Conservation (phyloP, 2,329 filamentous ascomycete genomes). For the Xylaria multiplex region DNA sequence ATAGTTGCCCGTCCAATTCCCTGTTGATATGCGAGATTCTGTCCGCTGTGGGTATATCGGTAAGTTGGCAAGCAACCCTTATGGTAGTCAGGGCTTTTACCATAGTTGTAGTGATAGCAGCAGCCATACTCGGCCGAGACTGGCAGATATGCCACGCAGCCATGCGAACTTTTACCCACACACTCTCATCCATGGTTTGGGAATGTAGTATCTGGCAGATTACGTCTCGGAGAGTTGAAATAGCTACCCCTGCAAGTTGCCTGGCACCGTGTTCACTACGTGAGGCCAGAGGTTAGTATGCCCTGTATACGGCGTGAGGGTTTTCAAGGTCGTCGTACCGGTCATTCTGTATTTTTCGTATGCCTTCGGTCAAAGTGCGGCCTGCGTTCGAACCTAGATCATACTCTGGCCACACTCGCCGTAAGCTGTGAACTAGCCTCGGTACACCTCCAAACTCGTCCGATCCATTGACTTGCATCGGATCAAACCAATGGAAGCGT, state of each 20-base stretch:
- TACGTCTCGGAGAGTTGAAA: conserved; percentile 61
- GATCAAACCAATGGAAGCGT: conserved; percentile 66
- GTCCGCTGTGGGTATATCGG: conserved; percentile 39
- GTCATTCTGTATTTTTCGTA: conserved; percentile 63
- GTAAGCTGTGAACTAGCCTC: conserved; percentile 65
- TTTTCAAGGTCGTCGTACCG: conserved; percentile 48
- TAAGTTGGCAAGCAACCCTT: conserved; percentile 39
- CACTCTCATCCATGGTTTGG: conserved; percentile 50
- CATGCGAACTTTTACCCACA: conserved; percentile 67
- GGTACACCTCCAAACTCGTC: conserved; percentile 64
- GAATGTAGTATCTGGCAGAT: conserved; percentile 49
- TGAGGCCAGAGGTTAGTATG: conserved; percentile 8
- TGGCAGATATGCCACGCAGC: conserved; percentile 72
- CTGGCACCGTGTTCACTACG: conserved; percentile 63
- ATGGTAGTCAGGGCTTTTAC: conserved; percentile 58
- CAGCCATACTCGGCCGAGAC: conserved; percentile 73
- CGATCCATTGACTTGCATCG: conserved; percentile 58
- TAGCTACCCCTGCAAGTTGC: conserved; percentile 64
- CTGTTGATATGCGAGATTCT: conserved; percentile 44
- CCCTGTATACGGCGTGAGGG: neutral
- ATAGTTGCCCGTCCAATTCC: conserved; percentile 41
- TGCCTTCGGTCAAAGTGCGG: conserved; percentile 55
- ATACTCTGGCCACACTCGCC: conserved; percentile 68
- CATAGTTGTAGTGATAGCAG: conserved; percentile 64
- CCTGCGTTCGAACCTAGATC: conserved; percentile 60